Evolutionary conservation across 352 stramenopile genomes (phyloP), one percentile per base, ranked within the genome.

Genomic region (Peronospora belbahrii): DNA sequence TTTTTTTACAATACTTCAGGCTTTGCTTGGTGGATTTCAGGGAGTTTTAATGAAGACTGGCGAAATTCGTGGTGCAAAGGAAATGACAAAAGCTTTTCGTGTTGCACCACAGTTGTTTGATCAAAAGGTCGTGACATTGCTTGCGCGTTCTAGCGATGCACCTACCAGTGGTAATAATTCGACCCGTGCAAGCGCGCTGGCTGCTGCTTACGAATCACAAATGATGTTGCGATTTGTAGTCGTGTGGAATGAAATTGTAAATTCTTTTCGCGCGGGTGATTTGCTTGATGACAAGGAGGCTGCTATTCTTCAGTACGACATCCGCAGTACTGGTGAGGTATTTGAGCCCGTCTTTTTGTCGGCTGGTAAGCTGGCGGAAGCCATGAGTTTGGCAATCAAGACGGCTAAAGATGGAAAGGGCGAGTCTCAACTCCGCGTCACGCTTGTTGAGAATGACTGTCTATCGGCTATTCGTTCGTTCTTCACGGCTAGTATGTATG

Each of bases 281-380:
- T 45, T 88, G 34, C 43, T 88, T 3, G 76, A 88, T 15, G 76
- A 88, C 48, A 88, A 86, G 43, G 76, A 88, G 42, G 76, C 76
- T 1, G 75, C 76, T 6, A 85, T 88, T 20, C 46, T 88, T 25
- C 76, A 88, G 54, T 88, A 88, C 42, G 76, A 92, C 52, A 91
- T 93, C 20, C 79, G 74, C 34, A 89, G 79, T 56, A 88, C 81
- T 9, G 82, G 82, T 5, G 77, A 89, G 52, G 82, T 93, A 19
- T 91, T 89, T 34, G 82, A 93, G 46, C 82, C 82, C 0, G 79
- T 93, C 3, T 93, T 93, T 47, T 47, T 93, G 17, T 91, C 82
- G 13, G 82, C 82, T 23, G 82, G 82, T 14, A 93, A 91, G 52
- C 52, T 93, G n/a, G 73, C 63, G 3, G 79, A 93, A 48, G 82